These are phyloP conservation scores for Neofusicoccum umdonicola DNA, from an alignment of 2,329 filamentous ascomycete genomes.

Conservation along the genomic window DNA sequence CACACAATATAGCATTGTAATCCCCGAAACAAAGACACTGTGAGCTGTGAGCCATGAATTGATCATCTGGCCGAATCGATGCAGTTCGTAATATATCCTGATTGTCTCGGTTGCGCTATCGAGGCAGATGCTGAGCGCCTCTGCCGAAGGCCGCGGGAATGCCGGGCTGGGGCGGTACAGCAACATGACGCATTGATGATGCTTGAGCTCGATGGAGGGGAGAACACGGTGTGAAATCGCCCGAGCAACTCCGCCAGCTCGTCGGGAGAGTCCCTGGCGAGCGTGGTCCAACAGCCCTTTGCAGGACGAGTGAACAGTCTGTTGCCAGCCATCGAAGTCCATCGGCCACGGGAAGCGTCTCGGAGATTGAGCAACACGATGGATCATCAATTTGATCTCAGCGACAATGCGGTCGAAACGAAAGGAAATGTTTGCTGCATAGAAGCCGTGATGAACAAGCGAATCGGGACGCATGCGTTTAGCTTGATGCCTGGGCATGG, in stretches of 20 bases:
- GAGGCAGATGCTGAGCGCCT: conserved; percentile 44
- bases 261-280: not conserved
- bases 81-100: conserved; percentile 43
- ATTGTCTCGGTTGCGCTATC: conserved; percentile 44
- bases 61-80: conserved; percentile 44
- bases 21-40: conserved; percentile 47
- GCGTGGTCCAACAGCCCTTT: not conserved
- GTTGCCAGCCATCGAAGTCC: conserved; percentile 31
- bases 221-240: not conserved
- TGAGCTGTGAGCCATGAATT: conserved; percentile 53
- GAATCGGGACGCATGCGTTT: not conserved
- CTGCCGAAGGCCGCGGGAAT: conserved; percentile 48
- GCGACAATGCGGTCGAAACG: conserved; percentile 24
- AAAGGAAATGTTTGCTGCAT: conserved; percentile 31
- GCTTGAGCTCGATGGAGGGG: conserved; percentile 37
- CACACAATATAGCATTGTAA: conserved; percentile 54
- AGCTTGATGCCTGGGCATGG: not conserved
- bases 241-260: not conserved
- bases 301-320: conserved; percentile 30
- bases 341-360: conserved; percentile 45
- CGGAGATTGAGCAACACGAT: conserved; percentile 34
- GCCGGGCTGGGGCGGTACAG: conserved; percentile 53
- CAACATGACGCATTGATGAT: conserved; percentile 51
- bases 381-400: conserved; percentile 16
- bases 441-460: not conserved